Base-by-base conservation (phyloP, 139 green algal species). In the Pseudopediastrum boryanum region DNA sequence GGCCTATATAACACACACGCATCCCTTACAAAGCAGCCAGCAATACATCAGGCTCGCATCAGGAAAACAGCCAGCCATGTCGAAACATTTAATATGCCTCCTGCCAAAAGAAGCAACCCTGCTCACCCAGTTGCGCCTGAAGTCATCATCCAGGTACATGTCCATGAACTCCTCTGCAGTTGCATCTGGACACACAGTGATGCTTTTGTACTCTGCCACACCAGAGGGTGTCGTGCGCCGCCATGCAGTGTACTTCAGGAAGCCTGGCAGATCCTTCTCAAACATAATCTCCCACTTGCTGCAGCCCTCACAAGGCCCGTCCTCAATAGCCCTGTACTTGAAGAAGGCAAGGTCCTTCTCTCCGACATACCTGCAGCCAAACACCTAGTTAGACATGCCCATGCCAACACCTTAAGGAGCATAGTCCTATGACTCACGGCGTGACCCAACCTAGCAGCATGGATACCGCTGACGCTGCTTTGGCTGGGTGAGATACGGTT, bases 171-270 rank as follows among this genome's bases (percentile, higher is more conserved):
- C 94, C 71, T 94, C 72, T 8, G 92, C 83, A 27, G 89, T 96
- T 21, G 90, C 82, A 72, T 97, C 78, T 6, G 85, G 72, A 46
- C 80, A 73, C 7, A 93, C 79, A 1, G 90, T 97, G 0, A 92
- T 61, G 58, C 85, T 94, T 85, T 95, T 95, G 90, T 98, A 98
- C 86, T 98, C 94, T 7, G 92, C 95, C 75, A 93, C 94, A 51
- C 92, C 92, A 48, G 82, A 78, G 69, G 89, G 84, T 50, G 96
- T 80, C 0, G 81, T 87, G 39, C 92, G 84, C 4, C 92, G 86
- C 85, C 85, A 95, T 12, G 89, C 88, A 25, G 66, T 84, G 84
- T 97, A 98, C 29, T 77, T 88, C 36, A 93, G 52, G 8, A 75
- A 54, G 21, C 84, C 80, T 13, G 81, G 76, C 12, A 94, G 85